Percentiles rank a stretch among this genome's conserved stretches.
These are phyloP conservation scores for Chalciporus sp. DNA, from an alignment of 1,284 basidiomycete genomes.

Conservation along the genomic window DNA sequence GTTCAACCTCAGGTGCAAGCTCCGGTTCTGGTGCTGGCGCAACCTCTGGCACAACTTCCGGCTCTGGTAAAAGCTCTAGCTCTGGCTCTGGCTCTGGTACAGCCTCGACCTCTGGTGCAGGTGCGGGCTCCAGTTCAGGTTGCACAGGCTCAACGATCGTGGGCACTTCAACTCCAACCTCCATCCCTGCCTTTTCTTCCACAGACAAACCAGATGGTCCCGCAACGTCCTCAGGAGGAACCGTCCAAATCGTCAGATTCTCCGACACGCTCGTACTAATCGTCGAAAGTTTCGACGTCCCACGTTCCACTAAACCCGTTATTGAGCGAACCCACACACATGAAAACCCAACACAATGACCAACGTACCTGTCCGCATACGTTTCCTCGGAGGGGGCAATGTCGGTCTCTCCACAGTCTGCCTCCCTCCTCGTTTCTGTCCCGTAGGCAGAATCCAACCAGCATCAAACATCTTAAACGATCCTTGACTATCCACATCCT, in stretches of 20 bases:
- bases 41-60: background rate
- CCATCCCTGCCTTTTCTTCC: constrained; percentile 23
- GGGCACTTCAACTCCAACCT: background rate
- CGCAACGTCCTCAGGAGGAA: constrained; percentile 23
- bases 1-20: too few relatives aligned
- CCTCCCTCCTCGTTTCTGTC: constrained; percentile 61
- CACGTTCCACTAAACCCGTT: constrained; percentile 37
- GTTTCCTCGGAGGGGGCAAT: constrained; percentile 51
- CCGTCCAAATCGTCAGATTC: constrained; percentile 41
- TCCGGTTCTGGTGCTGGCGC: too few relatives aligned
- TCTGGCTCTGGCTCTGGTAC: background rate
- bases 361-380: constrained; percentile 50
- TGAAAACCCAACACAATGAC: background rate
- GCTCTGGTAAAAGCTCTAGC: background rate
- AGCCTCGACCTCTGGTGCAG: background rate
- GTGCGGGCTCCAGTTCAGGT: constrained; percentile 9
- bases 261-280: constrained; percentile 53
- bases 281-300: constrained; percentile 50
- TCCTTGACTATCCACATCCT: constrained; percentile 69
- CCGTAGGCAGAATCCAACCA: constrained; percentile 88
- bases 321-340: background rate
- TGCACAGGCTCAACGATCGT: constrained; percentile 18
- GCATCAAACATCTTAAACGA: constrained; percentile 85
- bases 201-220: constrained; percentile 25
- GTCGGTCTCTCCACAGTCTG: constrained; percentile 43